Base-by-base conservation (phyloP, 129 eudicot genomes). In the Arctium lappa region DNA sequence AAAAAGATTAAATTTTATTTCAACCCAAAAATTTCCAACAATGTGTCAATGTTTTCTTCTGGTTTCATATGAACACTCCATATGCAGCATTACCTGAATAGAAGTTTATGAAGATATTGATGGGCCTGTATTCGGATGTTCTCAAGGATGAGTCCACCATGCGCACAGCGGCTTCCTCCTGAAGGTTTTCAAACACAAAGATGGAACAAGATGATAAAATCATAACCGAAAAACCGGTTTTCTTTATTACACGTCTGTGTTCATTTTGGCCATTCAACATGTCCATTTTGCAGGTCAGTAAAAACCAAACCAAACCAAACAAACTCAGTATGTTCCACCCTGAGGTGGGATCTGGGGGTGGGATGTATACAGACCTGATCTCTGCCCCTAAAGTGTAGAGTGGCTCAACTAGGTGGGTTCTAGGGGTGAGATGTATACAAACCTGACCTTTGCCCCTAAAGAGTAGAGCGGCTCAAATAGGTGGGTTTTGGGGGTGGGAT, bases 141-240 rank as follows among this genome's bases (percentile, higher is more conserved):
- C 89, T 89, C 82, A 89, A 82, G 48, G 90, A 88, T 40, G 98
- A 40, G 63, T 94, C 94, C 79, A 90, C 97, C 91, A 91, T 78
- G 80, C 97, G 97, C 83, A 89, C 30, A n/a, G 98, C 98, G 34
- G 96, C 86, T 87, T 95, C 98, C 73, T 95, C 98, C 98, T 94
- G 84, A 3, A 68, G 40, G 34, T 6, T 79, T 82, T 39, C 48
- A 56, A 33, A 69, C 73, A 74, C 4, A n/a, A 80, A 82, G 40
- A 69, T 32, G 77, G 34, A 85, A 16, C 71, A 79, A 46, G 36
- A 22, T 44, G 9, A n/a, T 22, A 62, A 8, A 70, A 30, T 36
- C 80, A 72, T 36, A 63, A 22, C 4, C 66, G 4, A 72, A 75
- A 22, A 75, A 38, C 12, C 8, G 30, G 76, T 2, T 63, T 69